Base-by-base conservation (phyloP, 495 filamentous ascomycete genomes). In the Pseudoneurospora amorphoporcata region DNA sequence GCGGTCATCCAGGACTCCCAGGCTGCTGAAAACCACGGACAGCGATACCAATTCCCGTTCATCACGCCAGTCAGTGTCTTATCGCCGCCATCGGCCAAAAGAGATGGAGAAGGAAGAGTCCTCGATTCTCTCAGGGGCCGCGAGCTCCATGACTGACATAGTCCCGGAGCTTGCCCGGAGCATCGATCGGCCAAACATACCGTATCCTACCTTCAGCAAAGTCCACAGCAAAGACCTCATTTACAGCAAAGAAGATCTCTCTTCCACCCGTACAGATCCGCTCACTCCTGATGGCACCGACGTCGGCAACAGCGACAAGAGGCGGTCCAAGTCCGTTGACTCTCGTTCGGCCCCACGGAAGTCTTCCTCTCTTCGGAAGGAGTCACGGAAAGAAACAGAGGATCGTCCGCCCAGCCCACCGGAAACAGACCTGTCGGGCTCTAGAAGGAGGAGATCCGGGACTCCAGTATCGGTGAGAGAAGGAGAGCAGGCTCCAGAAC, bases 121-220 rank as follows among this genome's bases (percentile, higher is more conserved):
- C 16, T 40, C 69, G 7, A 72, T 73, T 39, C 78, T 77, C 29
- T 77, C 78, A 69, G 75, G 71, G 4, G 74, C 79, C 14, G 77
- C 79, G 0, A 77, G 73, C 41, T 84, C 81, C 69, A 81, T 85
- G 79, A 82, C 73, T 37, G 83, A 87, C 45, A 78, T 87, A 73
- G 85, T 86, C 8, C 84, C 86, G 68, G 87, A 88, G 78, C 78
- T 87, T 16, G 65, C 80, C 29, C 79, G 84, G 70, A 79, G 79
- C 32, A 76, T 82, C 35, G 83, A 83, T 16, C 78, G 86, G 70
- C 85, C 87, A 73, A 93, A 87, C 83, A 80, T 92, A 32, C 90
- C 93, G 14, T 98, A 98, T 78, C 94, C 94, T 5, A 86, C 84
- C 19, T 95, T 97, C 83, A 94, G 91, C 77, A 97, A 97, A 80